Percentiles rank a stretch among this genome's conserved stretches.
phyloP scores from a whole-genome alignment of 352 stramenopile genomes.

The Globisporangium splendens region DNA sequence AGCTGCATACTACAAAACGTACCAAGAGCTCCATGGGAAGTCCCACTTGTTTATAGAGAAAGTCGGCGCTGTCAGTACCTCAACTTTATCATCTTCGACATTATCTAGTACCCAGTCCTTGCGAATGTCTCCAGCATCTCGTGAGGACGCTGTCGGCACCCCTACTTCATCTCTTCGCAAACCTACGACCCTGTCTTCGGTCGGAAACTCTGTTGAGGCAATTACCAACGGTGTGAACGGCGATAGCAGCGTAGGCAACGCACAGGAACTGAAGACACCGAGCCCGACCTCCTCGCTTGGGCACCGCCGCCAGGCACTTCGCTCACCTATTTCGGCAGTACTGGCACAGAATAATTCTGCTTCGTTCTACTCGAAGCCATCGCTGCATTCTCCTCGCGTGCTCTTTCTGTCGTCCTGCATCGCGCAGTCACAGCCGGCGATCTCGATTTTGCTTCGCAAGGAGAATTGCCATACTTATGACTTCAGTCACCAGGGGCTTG shows the following conservation, averaged over 20 bases:
- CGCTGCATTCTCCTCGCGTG: conserved; percentile 40
- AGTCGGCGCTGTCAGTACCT: no score
- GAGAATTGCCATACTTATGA: conserved; percentile 41
- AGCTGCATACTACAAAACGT: conserved; percentile 51
- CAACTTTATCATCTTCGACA: no score
- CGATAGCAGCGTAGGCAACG: background rate
- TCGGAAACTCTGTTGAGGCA: background rate
- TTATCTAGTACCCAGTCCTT: background rate
- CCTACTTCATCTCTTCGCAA: background rate
- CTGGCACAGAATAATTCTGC: background rate
- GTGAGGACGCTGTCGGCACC: background rate
- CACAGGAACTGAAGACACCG: background rate
- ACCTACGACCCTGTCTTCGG: conserved; percentile 4
- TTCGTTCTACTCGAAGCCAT: conserved; percentile 15
- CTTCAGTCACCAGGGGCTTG: conserved; percentile 62
- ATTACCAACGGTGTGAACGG: no score
- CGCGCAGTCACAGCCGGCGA: conserved; percentile 34
- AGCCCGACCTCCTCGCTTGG: background rate
- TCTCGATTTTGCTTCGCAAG: conserved; percentile 46
- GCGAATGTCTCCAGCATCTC: conserved; percentile 4
- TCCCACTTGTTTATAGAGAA: conserved; percentile 50
- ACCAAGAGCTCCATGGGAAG: conserved; percentile 52
- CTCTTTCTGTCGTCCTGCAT: conserved; percentile 51
- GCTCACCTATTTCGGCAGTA: conserved; percentile 2
- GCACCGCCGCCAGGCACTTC: conserved; percentile 16